These are phyloP conservation scores for Acacia crassicarpa DNA, from an alignment of 306 rosid genomes.

Conservation along the genomic window DNA sequence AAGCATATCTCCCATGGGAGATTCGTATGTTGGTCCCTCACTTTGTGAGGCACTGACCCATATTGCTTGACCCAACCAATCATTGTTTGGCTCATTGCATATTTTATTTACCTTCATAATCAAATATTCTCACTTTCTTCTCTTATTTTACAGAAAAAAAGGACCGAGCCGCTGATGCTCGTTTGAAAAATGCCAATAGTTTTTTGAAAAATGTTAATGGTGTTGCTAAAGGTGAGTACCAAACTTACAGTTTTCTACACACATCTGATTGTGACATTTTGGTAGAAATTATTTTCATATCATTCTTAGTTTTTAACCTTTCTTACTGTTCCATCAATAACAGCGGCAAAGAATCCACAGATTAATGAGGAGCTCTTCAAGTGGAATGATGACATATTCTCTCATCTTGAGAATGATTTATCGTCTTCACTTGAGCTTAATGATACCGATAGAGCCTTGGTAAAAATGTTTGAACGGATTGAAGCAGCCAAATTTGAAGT, in stretches of 20 bases:
- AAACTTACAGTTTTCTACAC: constrained; percentile 1
- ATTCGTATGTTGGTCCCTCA: too few relatives aligned
- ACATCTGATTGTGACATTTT: not conserved
- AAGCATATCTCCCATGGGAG: too few relatives aligned
- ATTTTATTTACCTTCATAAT: not conserved
- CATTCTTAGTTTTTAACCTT: not conserved
- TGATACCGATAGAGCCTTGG: constrained; percentile 46
- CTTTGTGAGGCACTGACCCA: too few relatives aligned
- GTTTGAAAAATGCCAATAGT: constrained; percentile 18
- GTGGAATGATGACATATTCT: constrained; percentile 36
- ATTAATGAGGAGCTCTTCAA: constrained; percentile 28
- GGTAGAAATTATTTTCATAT: not conserved
- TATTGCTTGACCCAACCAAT: too few relatives aligned
- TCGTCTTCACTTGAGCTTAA: constrained; percentile 37
- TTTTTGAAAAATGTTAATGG: constrained; percentile 15
- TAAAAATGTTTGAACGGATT: constrained; percentile 43
- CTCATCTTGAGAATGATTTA: not conserved
- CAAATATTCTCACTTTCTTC: not conserved
- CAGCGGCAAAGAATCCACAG: constrained; percentile 44
- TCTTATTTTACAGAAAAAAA: constrained; percentile 36
- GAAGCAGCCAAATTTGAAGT: constrained; percentile 53
- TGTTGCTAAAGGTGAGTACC: constrained; percentile 34
- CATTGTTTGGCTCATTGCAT: not conserved
- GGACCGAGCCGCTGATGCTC: not conserved
- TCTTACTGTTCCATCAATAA: not conserved